These are phyloP conservation scores for Amphibolis antarctica DNA, from an alignment of 106 monocot genomes.

Conservation along the genomic window DNA sequence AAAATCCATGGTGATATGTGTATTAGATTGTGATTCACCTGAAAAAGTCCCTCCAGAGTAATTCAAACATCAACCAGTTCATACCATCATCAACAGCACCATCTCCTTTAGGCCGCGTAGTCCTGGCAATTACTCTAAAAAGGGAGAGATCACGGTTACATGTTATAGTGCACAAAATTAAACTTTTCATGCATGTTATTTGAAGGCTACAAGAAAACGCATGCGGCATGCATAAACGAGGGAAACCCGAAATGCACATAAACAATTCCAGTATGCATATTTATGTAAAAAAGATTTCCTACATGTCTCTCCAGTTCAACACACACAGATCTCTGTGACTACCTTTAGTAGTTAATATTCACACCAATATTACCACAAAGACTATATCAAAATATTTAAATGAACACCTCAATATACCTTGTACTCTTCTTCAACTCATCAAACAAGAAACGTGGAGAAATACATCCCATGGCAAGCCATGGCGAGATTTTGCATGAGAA, in stretches of 20 bases:
- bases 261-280: too few species aligned
- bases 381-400: background rate
- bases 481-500: slow-evolving; percentile 99
- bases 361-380: background rate
- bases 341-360: too few species aligned
- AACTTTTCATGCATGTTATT: background rate
- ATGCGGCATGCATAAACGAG: too few species aligned
- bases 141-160: background rate
- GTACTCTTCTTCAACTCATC: slow-evolving; percentile 80
- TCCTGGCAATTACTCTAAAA: slow-evolving; percentile 30
- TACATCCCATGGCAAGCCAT: slow-evolving; percentile 88
- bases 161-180: background rate
- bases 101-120: slow-evolving; percentile 29
- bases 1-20: background rate
- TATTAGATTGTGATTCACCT: slow-evolving; percentile 25
- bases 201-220: too few species aligned
- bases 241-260: too few species aligned
- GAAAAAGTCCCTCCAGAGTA: slow-evolving; percentile 99
- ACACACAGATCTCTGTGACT: too few species aligned
- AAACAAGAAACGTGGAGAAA: slow-evolving; percentile 95
- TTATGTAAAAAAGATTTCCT: too few species aligned
- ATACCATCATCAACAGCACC: slow-evolving; percentile 35
- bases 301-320: too few species aligned
- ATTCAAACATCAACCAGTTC: slow-evolving; percentile 94
- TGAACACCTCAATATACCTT: slow-evolving; percentile 28